Conservation (phyloP, 345 rosid genomes). For the Rubroshorea leprosula region DNA sequence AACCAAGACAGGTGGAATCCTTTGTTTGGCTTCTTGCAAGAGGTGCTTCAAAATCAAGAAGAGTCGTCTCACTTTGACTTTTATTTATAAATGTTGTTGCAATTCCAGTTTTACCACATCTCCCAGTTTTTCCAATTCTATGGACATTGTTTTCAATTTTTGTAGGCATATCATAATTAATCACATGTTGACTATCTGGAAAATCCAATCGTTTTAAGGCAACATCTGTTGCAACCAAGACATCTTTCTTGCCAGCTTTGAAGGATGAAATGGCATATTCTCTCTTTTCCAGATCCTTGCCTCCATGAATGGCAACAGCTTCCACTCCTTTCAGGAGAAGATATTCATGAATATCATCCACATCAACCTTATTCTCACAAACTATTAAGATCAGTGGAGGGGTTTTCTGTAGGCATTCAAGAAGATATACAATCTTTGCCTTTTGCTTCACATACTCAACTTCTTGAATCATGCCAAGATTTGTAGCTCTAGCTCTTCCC, state of each 20-base stretch:
- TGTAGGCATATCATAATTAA: constrained; percentile 93
- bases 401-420: constrained; percentile 85
- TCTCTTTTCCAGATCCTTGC: constrained; percentile 91
- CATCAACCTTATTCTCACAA: constrained; percentile 96
- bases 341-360: constrained; percentile 85
- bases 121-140: constrained; percentile 86
- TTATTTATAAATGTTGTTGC: constrained; percentile 91
- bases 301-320: constrained; percentile 94
- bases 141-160: constrained; percentile 92
- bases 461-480: constrained; percentile 94
- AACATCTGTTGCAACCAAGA: constrained; percentile 88
- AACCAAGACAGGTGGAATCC: constrained; percentile 88
- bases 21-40: constrained; percentile 82
- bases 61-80: constrained; percentile 82
- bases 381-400: constrained; percentile 83
- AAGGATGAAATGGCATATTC: constrained; percentile 81
- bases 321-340: constrained; percentile 91
- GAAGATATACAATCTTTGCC: constrained; percentile 91
- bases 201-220: constrained; percentile 92
- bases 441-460: constrained; percentile 94
- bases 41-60: constrained; percentile 86
- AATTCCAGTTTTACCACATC: constrained; percentile 93
- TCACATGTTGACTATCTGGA: constrained; percentile 85
- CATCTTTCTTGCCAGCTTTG: constrained; percentile 81
- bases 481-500: constrained; percentile 96